phyloP scores from a whole-genome alignment of 495 filamentous ascomycete genomes.

The Annulohypoxylon maeteangense region DNA sequence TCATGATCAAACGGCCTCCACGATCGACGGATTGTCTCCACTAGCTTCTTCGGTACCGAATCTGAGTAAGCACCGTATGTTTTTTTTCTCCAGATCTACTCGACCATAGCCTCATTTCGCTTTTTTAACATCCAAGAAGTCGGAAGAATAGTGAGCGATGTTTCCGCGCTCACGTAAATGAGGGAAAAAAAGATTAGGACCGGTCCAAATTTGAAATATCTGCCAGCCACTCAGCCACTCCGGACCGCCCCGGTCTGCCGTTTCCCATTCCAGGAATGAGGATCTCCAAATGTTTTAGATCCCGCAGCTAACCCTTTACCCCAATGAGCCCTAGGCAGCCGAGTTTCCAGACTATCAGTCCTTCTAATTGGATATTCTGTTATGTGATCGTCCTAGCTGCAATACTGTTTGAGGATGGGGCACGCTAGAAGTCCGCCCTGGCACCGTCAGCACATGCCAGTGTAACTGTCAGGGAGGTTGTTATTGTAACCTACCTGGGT shows the following conservation, averaged over 20 bases:
- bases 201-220: neutral
- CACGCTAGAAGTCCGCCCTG: conserved; percentile 1
- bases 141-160: neutral
- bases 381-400: neutral
- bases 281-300: conserved; percentile 21
- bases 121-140: neutral
- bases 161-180: neutral
- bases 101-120: neutral
- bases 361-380: neutral
- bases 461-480: neutral
- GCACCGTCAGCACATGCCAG: neutral
- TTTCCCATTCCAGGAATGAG: conserved; percentile 6
- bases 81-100: neutral
- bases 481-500: neutral
- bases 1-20: neutral
- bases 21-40: neutral
- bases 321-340: neutral
- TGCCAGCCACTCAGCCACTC: neutral
- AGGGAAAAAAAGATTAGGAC: neutral
- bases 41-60: conserved; percentile 1
- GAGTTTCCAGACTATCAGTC: neutral
- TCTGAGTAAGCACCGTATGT: conserved; percentile 6
- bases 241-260: neutral
- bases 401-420: neutral
- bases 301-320: conserved; percentile 2